phyloP scores from a whole-genome alignment of 2,329 filamentous ascomycete genomes.

The Periconia digitata region DNA sequence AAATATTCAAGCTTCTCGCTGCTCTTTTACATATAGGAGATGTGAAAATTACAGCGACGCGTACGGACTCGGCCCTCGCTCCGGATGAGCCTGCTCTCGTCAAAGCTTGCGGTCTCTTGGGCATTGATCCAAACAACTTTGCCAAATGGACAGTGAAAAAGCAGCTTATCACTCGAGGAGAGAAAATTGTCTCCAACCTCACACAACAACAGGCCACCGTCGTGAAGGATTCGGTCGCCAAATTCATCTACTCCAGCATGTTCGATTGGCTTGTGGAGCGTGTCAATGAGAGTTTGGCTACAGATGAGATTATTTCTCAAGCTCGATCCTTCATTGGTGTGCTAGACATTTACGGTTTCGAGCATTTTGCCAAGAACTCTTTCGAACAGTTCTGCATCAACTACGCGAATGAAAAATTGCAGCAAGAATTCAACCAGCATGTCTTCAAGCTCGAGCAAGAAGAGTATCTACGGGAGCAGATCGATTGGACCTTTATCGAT shows the following conservation, averaged over 20 bases:
- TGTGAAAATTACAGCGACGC: constrained; percentile 88
- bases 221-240: constrained; percentile 94
- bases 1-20: constrained; percentile 88
- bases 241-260: constrained; percentile 96
- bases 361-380: constrained; percentile 99
- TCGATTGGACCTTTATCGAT: constrained; percentile 99
- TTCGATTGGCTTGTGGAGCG: constrained; percentile 99
- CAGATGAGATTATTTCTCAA: constrained; percentile 79
- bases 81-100: constrained; percentile 79
- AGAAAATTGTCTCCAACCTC: constrained; percentile 96
- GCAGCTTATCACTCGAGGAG: constrained; percentile 90
- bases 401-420: constrained; percentile 98
- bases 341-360: constrained; percentile 98
- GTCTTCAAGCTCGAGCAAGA: constrained; percentile 99
- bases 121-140: constrained; percentile 83
- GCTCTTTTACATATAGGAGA: constrained; percentile 94
- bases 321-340: constrained; percentile 95
- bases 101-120: constrained; percentile 80
- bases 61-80: constrained; percentile 82
- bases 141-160: constrained; percentile 99
- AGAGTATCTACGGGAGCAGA: constrained; percentile 93
- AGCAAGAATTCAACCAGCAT: constrained; percentile 99
- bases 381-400: constrained; percentile 99
- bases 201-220: constrained; percentile 92
- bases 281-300: constrained; percentile 88